A percentile compares a stretch with the other conserved stretches of the same genome.
Conservation (phyloP, 805 yeast genomes). For the Ogataea nakhonphanomensis region DNA sequence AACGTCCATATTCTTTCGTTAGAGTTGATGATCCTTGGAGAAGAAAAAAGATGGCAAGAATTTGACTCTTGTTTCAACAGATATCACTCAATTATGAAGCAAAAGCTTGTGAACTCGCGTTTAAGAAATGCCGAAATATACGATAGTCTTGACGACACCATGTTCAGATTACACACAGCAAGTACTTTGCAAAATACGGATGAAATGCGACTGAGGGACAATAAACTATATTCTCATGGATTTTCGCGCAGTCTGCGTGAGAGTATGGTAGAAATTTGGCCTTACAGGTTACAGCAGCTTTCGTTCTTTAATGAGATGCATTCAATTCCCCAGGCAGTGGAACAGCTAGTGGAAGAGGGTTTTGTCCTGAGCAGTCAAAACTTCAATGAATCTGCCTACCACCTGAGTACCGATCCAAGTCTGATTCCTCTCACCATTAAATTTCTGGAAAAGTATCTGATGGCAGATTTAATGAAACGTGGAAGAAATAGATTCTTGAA, state of each 20-base stretch:
- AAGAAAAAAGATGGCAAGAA: slow-evolving; percentile 32
- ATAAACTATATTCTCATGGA: slow-evolving; percentile 7
- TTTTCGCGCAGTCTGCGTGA: slow-evolving; percentile 27
- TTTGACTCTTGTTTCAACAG: slow-evolving; percentile 29
- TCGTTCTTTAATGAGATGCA: slow-evolving; percentile 22
- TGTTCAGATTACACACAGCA: slow-evolving; percentile 2
- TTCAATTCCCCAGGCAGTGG: slow-evolving; percentile 18
- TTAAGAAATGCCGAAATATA: slow-evolving; percentile 2
- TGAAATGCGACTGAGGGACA: slow-evolving; percentile 12
- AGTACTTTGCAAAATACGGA: slow-evolving; percentile 12
- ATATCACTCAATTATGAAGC: slow-evolving; percentile 18
- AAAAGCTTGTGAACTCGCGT: slow-evolving; percentile 18
- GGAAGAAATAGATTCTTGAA: slow-evolving; percentile 4
- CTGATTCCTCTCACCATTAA: slow-evolving; percentile 22
- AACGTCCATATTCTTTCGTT: slow-evolving; percentile 27
- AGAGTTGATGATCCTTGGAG: slow-evolving; percentile 30
- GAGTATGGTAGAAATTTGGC: slow-evolving; percentile 29
- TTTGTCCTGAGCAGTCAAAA: slow-evolving; percentile 27
- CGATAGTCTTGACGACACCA: slow-evolving; percentile 4
- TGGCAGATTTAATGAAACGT: slow-evolving; percentile 21
- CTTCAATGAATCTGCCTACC: slow-evolving; percentile 28
- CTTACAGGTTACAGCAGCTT: slow-evolving; percentile 29
- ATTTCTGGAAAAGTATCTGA: slow-evolving; percentile 27
- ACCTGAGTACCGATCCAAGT: slow-evolving; percentile 19
- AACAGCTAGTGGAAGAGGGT: slow-evolving; percentile 21